Evolutionary conservation across 2,329 filamentous ascomycete genomes (phyloP), one percentile per base, ranked within the genome.

Genomic region (Botrytis deweyae): DNA sequence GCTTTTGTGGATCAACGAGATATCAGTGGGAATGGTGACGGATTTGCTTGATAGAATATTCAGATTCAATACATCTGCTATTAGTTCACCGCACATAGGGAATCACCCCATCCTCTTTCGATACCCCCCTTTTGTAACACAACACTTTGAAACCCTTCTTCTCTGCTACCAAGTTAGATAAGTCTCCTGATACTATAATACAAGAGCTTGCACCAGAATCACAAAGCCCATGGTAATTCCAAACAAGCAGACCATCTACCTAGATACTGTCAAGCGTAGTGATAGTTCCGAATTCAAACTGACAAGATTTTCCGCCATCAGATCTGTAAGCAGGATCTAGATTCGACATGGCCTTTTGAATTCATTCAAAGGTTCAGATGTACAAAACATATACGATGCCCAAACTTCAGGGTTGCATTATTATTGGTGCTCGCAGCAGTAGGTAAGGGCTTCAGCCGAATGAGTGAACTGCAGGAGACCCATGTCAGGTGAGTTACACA

Each of bases 391-490:
- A 46, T 65, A 36, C 63, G 63, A 36, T 49, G 63, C 63, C 29
- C 44, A 10, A 29, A 44, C 29, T 36, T 29, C 36, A 44, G 33
- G 9, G 7, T 25, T 44, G 33, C 36, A 52, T 33, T 25, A 65
- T 42, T 12, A 25, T 66, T 38, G 44, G 12, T 66, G 3, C 33
- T 52, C 10, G 20, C 6, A 52, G 14, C 22, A 10, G 29, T 66
- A 18, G 20, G 29, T 12, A 61, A 38, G 4, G 58, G 44, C 42
- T 49, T 65, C 3, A 66, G 29, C 9, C 36, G 29, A 16, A 49
- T 49, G 42, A 49, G 12, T 25, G 38, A 66, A 22, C 64, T 66
- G 64, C 63, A 66, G 29, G 42, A 36, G 64, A 66, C 42, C n/a
- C n/a, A 36, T 29, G 42, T 25, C 29, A 58, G 14, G 52, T 58